These are phyloP conservation scores for Bjerkandera adusta DNA, from an alignment of 1,284 basidiomycete genomes.

Conservation along the genomic window DNA sequence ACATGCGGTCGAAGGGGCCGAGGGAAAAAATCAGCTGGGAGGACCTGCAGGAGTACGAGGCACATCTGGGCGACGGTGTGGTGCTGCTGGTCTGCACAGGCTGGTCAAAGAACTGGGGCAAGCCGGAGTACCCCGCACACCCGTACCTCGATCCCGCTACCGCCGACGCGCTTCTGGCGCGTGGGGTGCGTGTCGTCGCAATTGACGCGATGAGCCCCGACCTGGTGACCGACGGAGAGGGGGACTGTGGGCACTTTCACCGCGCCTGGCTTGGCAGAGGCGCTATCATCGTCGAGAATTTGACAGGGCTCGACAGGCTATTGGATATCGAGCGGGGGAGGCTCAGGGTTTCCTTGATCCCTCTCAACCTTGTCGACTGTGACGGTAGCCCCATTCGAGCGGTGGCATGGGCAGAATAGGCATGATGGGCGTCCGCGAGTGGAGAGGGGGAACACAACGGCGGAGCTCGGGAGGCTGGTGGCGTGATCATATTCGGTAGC, in stretches of 20 bases:
- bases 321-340: slow-evolving; percentile 29
- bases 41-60: slow-evolving; percentile 37
- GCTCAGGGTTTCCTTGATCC: slow-evolving; percentile 50
- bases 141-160: slow-evolving; percentile 57
- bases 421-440: too few species aligned
- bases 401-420: slow-evolving; percentile 28
- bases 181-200: slow-evolving; percentile 56
- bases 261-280: slow-evolving; percentile 53
- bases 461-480: too few species aligned
- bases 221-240: slow-evolving; percentile 39
- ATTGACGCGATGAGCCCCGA: slow-evolving; percentile 68
- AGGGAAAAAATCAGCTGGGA: slow-evolving; percentile 52
- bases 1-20: slow-evolving; percentile 39
- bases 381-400: slow-evolving; percentile 71
- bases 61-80: slow-evolving; percentile 24
- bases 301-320: slow-evolving; percentile 44
- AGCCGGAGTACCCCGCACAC: slow-evolving; percentile 52
- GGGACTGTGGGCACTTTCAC: slow-evolving; percentile 47
- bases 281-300: slow-evolving; percentile 65
- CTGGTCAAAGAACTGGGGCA: slow-evolving; percentile 43
- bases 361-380: slow-evolving; percentile 49
- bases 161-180: slow-evolving; percentile 44
- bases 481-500: too few species aligned
- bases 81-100: slow-evolving; percentile 30
- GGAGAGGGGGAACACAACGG: too few species aligned